Evolutionary conservation across 2,329 filamentous ascomycete species (phyloP).

Genomic region (Penicillium hesseltinei): DNA sequence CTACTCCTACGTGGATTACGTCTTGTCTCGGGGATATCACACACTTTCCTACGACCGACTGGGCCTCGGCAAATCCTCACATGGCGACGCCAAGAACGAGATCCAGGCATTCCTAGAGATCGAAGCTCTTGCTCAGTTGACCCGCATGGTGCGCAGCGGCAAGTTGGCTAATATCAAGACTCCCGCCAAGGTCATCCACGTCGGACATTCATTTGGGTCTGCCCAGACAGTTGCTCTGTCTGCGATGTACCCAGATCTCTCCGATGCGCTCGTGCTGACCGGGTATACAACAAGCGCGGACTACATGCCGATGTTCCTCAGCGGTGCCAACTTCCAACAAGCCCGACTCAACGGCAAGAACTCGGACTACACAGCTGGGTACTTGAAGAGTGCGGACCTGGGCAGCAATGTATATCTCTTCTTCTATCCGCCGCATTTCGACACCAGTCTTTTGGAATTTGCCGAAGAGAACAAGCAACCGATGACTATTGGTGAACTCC

Average conservation of each 20-base stretch:
- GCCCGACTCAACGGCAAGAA: conserved; percentile 18
- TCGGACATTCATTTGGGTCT: conserved; percentile 41
- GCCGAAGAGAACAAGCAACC: conserved; percentile 27
- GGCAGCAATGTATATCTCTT: conserved; percentile 19
- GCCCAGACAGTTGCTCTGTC: conserved; percentile 34
- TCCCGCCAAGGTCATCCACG: conserved; percentile 37
- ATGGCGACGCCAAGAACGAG: conserved; percentile 40
- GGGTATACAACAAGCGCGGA: conserved; percentile 34
- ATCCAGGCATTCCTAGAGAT: conserved; percentile 42
- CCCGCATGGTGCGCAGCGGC: conserved; percentile 37
- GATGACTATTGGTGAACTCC: conserved; percentile 27
- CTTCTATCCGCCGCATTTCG: conserved; percentile 16
- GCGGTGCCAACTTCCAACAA: conserved; percentile 22
- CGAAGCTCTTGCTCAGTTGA: conserved; percentile 40
- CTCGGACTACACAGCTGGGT: conserved; percentile 21
- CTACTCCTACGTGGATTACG: conserved; percentile 40
- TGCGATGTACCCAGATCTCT: conserved; percentile 33
- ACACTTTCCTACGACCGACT: conserved; percentile 44
- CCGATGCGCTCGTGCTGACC: conserved; percentile 42
- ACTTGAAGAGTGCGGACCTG: conserved; percentile 20
- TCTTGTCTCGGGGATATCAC: conserved; percentile 38
- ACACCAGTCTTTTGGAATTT: conserved; percentile 11
- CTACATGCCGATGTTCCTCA: conserved; percentile 18
- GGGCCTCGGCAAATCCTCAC: conserved; percentile 37
- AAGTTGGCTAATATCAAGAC: conserved; percentile 28